Evolutionary conservation across 2,329 filamentous ascomycete species (phyloP), one percentile per base, ranked within the genome.

Genomic region (Apiospora aurea): DNA sequence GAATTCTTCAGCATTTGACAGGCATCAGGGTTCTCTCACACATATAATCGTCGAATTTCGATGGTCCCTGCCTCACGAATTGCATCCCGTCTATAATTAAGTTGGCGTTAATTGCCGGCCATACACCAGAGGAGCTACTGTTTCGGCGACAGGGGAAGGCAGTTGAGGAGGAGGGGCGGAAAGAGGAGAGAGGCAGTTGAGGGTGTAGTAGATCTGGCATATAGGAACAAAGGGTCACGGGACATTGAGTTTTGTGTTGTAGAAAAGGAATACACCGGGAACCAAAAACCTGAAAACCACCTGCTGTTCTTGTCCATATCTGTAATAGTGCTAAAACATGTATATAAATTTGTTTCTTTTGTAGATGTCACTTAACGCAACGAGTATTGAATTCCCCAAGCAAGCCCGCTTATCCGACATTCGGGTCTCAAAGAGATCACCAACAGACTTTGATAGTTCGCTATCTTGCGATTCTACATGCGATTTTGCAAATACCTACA

Each of bases 1-100:
- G 76, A 77, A 77, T 69, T 69, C 68, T 69, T 69, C 49, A 53
- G 79, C 79, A 80, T 80, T 64, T 76, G 77, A 79, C 68, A 57
- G 68, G 77, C 76, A 77, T 75, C 74, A 71, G 76, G 75, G 72
- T 74, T 76, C 75, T 73, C 68, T 66, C 68, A 41, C 47, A 57
- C 64, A 41, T 41, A 51, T 70, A 68, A 24, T 70, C 53, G 68
- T 70, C 47, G 73, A 73, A 76, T 73, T 73, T 73, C 73, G 75
- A 70, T 75, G 72, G 76, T 77, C 76, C 75, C 72, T 75, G 71
- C 70, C 76, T 75, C 75, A 73, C 73, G 72, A 73, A 71, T 74
- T 57, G 29, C 24, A 47, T 38, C 68, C 49, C 38, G 46, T 69
- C 47, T 43, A 69, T 69, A 69, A 69, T 69, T 38, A 43, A 38